Base-by-base conservation (phyloP, 441 rosid genomes). In the Bruguiera hainesii region DNA sequence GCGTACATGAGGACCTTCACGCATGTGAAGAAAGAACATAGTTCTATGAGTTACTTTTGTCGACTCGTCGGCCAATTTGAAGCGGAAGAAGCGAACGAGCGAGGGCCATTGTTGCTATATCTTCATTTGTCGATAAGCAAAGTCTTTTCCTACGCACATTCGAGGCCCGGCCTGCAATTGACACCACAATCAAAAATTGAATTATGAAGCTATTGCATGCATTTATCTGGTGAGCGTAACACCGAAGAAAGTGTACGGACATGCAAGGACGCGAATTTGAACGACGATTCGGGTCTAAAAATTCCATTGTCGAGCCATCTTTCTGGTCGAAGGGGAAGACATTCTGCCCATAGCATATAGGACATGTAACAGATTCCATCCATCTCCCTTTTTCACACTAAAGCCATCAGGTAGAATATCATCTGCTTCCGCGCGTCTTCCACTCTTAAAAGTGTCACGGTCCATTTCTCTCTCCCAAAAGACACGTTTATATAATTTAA, bases 401-500 rank as follows among this genome's bases (percentile, higher is more conserved):
- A 65, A 71, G 28, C 94, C 98, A 73, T 86, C 89, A 0, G 92
- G 97, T 56, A 93, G 93, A 61, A 84, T 61, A 62, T 93, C 98
- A 73, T 87, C 92, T 21, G 13, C 63, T 49, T 81, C 85, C 37
- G 94, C 86, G 64, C 81, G 71, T 53, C 87, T 84, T 69, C 85
- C 86, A 75, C 88, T 87, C 92, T 90, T 50, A 1, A 7, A 26
- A 2, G 23, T 21, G 23, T 21, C 23, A 21, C 23, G 23, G 23
- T 21, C 23, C 23, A 21, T 21, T 21, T 21, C 23, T 21, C 23
- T 21, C 23, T 0, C 23, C 23, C 23, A 21, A 21, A 21, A 21
- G 23, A 0, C 23, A 0, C 23, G 23, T 21, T 21, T 21, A 21
- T 21, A 21, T 21, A 21, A 21, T 21, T 21, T 21, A 21, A 21